phyloP scores from a whole-genome alignment of 352 stramenopile genomes.

The Thraustotheca clavata region DNA sequence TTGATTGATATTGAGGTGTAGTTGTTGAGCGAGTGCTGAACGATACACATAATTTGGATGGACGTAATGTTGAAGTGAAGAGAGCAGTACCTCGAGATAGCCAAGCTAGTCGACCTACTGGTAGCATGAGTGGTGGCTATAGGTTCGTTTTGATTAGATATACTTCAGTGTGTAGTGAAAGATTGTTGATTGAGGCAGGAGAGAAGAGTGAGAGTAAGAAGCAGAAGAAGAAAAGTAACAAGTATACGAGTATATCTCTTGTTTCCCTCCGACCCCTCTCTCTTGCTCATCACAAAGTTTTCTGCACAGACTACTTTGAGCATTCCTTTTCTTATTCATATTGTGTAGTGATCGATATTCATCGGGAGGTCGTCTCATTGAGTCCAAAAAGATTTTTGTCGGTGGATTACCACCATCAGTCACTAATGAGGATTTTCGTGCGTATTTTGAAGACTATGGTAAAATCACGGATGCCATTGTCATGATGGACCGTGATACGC shows the following conservation, averaged over 20 bases:
- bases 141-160: constrained; percentile 17
- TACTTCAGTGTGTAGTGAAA: not conserved
- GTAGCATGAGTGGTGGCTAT: constrained; percentile 2
- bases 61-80: constrained; percentile 89
- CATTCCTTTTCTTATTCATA: not conserved
- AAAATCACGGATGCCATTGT: constrained; percentile 87
- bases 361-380: constrained; percentile 29
- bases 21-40: constrained; percentile 75
- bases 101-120: constrained; percentile 33
- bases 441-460: constrained; percentile 89
- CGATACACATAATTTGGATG: constrained; percentile 85
- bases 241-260: not conserved
- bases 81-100: constrained; percentile 83
- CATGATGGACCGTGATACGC: constrained; percentile 90
- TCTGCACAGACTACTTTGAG: not conserved
- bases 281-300: not conserved
- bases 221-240: not conserved
- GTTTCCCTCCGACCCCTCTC: not conserved
- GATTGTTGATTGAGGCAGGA: constrained; percentile 9
- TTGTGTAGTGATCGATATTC: constrained; percentile 21
- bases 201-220: not conserved
- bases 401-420: constrained; percentile 80
- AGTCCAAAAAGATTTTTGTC: constrained; percentile 92
- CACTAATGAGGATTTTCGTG: constrained; percentile 83
- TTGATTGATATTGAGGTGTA: constrained; percentile 27